Percentiles rank a stretch among this genome's conserved stretches.
These are phyloP conservation scores for Aspergillus carbonarius DNA, from an alignment of 2,329 filamentous ascomycete species.

Conservation along the genomic window DNA sequence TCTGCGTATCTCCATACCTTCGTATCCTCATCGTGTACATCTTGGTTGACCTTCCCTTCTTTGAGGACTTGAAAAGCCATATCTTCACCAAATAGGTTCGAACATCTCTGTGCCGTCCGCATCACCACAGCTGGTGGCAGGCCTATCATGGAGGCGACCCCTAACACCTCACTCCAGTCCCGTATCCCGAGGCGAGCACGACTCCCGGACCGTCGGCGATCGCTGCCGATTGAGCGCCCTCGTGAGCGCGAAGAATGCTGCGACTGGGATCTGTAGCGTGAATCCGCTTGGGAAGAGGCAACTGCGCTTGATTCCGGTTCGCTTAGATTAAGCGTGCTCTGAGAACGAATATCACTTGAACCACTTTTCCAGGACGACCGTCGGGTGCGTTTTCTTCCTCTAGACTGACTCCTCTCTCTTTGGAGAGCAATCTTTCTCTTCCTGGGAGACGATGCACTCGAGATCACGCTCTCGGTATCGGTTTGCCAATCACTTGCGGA, in stretches of 20 bases:
- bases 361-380: conserved; percentile 9
- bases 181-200: conserved; percentile 46
- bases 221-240: conserved; percentile 16
- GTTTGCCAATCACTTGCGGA: conserved; percentile 31
- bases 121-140: conserved; percentile 66
- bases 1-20: conserved; percentile 32
- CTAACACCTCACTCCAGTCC: conserved; percentile 85
- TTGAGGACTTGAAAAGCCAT: conserved; percentile 64
- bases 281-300: conserved; percentile 2
- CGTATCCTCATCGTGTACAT: conserved; percentile 19
- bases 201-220: conserved; percentile 10
- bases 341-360: conserved; percentile 9
- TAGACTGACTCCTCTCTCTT: conserved; percentile 20
- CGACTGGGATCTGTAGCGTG: conserved; percentile 7
- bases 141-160: conserved; percentile 71
- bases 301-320: background rate
- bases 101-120: conserved; percentile 71
- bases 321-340: conserved; percentile 10
- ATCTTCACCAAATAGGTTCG: conserved; percentile 69
- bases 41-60: conserved; percentile 34
- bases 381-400: conserved; percentile 27
- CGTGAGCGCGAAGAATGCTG: conserved; percentile 13
- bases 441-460: conserved; percentile 16
- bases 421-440: conserved; percentile 7
- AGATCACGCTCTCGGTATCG: conserved; percentile 27